Evolutionary conservation across 2,329 filamentous ascomycete species (phyloP), one percentile per base, ranked within the genome.

Genomic region (Microcera coccophila): DNA sequence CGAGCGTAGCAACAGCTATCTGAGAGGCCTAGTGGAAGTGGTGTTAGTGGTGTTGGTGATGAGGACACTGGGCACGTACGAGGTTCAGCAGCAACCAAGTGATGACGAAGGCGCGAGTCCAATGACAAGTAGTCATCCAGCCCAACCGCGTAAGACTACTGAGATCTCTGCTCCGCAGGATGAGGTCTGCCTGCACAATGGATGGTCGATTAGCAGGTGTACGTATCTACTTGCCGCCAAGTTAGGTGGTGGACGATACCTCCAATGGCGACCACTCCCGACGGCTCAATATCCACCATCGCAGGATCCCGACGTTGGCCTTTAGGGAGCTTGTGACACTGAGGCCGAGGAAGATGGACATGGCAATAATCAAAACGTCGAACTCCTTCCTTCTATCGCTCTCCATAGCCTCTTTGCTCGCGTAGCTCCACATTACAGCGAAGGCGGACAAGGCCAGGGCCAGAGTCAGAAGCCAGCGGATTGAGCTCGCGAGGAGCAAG

Each of bases 221-320:
- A 32, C 9, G 8, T 14, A 32, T 32, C 15, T 15, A 8, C 15
- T 32, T 15, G 12, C 7, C 15, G 8, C 8, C 7, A 15, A n/a
- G 29, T 15, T 15, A 17, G 33, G 15, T n/a, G 15, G 11, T 21
- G n/a, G 24, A 21, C 43, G 55, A 22, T 36, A 67, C 67, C 60
- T 72, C 68, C 7, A 52, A 52, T 22, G 65, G 53, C 34, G 59
- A 62, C 41, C 64, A 59, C 38, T 61, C 61, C 4, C 58, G 52
- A 4, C 54, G 53, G 43, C 60, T 63, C 41, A 73, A 47, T 29
- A 72, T 62, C 53, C 65, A 68, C 70, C 70, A 73, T 14, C 69
- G 59, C 52, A 69, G 53, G 45, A 69, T 65, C 14, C 61, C 51
- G 3, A 67, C 63, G 58, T 70, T 66, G 36, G 61, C 60, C 45